Evolutionary conservation across 352 stramenopile species (phyloP).

Genomic region (Blastocystis sp.): DNA sequence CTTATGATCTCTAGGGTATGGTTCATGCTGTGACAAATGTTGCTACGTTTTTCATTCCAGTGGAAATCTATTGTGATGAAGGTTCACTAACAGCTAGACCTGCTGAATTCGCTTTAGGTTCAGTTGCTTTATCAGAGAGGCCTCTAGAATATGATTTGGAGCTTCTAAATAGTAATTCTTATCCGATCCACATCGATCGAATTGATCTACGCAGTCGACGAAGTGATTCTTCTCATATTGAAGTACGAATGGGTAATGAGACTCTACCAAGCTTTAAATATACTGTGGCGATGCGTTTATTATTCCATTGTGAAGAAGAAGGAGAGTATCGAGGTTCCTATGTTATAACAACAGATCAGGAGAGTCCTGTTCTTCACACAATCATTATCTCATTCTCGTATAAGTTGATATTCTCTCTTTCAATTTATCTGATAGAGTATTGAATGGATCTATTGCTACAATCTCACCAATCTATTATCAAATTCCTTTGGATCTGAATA

Average conservation of each 20-base stretch:
- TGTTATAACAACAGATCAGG: neutral
- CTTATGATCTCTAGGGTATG: neutral
- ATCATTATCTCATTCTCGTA: neutral
- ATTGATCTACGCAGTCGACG: neutral
- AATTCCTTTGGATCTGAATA: neutral
- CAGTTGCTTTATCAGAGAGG: neutral
- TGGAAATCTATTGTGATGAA: neutral
- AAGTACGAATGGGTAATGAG: neutral
- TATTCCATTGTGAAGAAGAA: neutral
- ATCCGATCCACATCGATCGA: neutral
- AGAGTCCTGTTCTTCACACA: neutral
- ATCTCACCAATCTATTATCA: slow-evolving; percentile 9
- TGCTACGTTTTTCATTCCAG: slow-evolving; percentile 30
- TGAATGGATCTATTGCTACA: neutral
- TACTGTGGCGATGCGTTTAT: neutral
- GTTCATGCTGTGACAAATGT: slow-evolving; percentile 4
- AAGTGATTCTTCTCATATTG: neutral
- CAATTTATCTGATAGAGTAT: neutral
- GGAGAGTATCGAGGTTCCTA: neutral
- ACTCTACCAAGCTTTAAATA: neutral
- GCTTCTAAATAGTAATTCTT: slow-evolving; percentile 41
- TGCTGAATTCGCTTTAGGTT: neutral
- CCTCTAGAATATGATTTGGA: neutral
- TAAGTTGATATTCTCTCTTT: neutral
- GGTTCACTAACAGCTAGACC: neutral